Conservation (phyloP, 306 rosid genomes). For the Ochetophila trinervis region DNA sequence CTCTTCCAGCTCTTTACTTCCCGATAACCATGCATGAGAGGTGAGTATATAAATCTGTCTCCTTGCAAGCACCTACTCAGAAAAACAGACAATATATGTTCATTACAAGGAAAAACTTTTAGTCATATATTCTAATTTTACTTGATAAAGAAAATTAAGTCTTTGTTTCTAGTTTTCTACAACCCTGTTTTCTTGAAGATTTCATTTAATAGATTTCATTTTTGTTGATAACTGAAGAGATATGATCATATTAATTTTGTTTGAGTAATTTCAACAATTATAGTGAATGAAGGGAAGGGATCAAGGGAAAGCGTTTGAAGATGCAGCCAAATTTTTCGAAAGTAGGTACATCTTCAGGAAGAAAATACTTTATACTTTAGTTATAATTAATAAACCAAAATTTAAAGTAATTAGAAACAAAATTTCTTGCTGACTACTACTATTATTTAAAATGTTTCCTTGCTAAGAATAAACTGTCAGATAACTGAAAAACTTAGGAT, state of each 20-base stretch:
- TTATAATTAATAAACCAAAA: not conserved
- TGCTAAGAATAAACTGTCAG: not conserved
- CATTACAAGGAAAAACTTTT: not conserved
- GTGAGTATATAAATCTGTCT: conserved; percentile 72
- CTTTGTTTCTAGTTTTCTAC: not conserved
- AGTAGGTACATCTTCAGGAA: not conserved
- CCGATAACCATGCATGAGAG: conserved; percentile 72
- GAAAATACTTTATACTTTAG: not conserved
- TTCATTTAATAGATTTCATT: too few species aligned
- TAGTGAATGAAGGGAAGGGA: not conserved
- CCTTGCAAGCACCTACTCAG: conserved; percentile 71
- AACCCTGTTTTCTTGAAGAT: too few species aligned
- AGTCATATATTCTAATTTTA: too few species aligned
- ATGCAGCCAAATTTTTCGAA: not conserved
- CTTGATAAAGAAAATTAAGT: not conserved
- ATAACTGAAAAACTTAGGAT: not conserved
- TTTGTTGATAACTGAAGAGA: too few species aligned
- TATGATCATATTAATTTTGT: not conserved
- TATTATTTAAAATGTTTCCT: too few species aligned
- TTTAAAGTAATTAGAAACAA: not conserved
- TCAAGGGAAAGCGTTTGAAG: not conserved
- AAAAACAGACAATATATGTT: conserved; percentile 14
- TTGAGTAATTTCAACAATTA: not conserved
- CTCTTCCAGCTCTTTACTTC: conserved; percentile 69
- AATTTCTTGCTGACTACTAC: too few species aligned